These are phyloP conservation scores for Globisporangium polare DNA, from an alignment of 352 stramenopile species.

Conservation along the genomic window DNA sequence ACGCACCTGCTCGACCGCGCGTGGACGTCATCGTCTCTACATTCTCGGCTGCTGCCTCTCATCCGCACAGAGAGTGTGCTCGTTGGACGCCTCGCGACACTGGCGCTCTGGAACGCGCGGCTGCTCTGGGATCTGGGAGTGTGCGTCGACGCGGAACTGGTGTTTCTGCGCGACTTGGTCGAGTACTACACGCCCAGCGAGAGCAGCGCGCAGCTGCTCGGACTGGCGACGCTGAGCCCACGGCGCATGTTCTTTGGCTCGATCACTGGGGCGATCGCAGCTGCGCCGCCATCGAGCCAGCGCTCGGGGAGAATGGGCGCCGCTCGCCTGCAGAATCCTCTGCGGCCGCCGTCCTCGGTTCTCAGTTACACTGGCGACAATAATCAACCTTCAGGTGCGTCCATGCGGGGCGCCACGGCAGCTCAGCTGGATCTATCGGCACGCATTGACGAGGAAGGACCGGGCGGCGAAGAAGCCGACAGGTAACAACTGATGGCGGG, in stretches of 20 bases:
- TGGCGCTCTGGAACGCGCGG: slow-evolving; percentile 23
- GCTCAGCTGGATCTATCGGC: not conserved
- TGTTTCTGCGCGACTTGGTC: slow-evolving; percentile 24
- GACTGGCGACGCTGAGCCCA: not conserved
- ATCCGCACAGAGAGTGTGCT: slow-evolving; percentile 17
- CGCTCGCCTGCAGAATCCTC: not conserved
- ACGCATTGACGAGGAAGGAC: not conserved
- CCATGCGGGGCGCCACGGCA: not conserved
- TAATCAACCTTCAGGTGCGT: not conserved
- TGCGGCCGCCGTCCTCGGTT: not conserved
- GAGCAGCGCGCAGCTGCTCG: slow-evolving; percentile 6
- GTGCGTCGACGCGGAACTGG: slow-evolving; percentile 19
- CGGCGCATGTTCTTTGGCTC: slow-evolving; percentile 1
- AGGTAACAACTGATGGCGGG: not conserved
- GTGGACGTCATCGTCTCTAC: not conserved
- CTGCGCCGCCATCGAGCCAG: not conserved
- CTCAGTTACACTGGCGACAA: not conserved
- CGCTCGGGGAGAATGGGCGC: not conserved
- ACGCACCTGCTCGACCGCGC: slow-evolving; percentile 9
- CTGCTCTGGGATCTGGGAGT: slow-evolving; percentile 31
- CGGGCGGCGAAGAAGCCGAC: not conserved
- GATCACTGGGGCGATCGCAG: not conserved
- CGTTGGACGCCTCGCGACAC: slow-evolving; percentile 20
- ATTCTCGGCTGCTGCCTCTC: not conserved
- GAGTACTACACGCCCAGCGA: slow-evolving; percentile 21